Base-by-base conservation (phyloP, 768 basidiomycete genomes). In the Mycena polygramma region DNA sequence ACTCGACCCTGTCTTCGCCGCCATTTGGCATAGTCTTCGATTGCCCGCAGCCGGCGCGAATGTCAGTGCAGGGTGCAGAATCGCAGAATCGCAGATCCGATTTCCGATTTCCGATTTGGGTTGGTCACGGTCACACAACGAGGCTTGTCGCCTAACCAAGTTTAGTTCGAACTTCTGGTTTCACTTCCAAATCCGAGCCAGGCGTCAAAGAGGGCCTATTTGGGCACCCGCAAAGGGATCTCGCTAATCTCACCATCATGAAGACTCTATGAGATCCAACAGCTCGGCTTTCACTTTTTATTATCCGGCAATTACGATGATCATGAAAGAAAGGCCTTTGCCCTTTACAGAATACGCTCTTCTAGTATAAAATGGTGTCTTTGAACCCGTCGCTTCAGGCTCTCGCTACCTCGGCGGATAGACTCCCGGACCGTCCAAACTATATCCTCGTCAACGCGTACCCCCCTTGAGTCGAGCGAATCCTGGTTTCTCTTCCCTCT, bases 241-340 rank as follows among this genome's bases (percentile, higher is more conserved):
- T 82, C 80, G 79, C 79, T 71, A 81, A 83, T 82, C 82, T 80
- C 75, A 71, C 79, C 72, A 76, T 75, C 75, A 62, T 43, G 57
- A 57, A 20, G 45, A 62, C 48, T 57, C 45, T 63, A 55, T 71
- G 45, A 71, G 64, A 66, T 71, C 64, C 24, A 43, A 58, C 17
- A 11, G 17, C 39, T 49, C 63, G 49, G 63, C 58, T 15, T 62
- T 69, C 52, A 36, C 30, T 54, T 30, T 59, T 55, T 68, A 63
- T 73, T 66, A 20, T 51, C 68, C 71, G 63, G 57, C 19, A 58
- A 68, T 71, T 35, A 57, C 57, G 55, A 67, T 73, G 55, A 69
- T 30, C 30, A 30, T 30, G 30, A 30, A 30, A 30, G 30, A 73
- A 70, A 59, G 54, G 39, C 41, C 10, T 36, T 64, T 45, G 36